Conservation (phyloP, 2,329 filamentous ascomycete genomes). For the Aureobasidium namibiae region DNA sequence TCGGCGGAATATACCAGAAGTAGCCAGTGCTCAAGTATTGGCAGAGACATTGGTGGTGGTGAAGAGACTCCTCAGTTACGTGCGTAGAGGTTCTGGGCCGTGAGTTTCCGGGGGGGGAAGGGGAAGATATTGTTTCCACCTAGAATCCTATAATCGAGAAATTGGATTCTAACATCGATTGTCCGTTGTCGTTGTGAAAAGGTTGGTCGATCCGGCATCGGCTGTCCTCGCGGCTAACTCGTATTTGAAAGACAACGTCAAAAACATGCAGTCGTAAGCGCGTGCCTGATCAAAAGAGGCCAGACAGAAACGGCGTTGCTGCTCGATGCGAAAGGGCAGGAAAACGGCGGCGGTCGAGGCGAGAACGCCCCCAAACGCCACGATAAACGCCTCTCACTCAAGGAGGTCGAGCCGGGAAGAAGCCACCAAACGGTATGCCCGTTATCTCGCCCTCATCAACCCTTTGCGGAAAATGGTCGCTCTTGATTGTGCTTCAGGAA, state of each 20-base stretch:
- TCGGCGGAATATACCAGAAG: neutral
- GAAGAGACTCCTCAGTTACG: neutral
- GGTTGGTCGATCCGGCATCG: neutral
- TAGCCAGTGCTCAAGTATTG: neutral
- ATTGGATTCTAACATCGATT: neutral
- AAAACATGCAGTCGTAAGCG: neutral
- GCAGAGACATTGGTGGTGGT: neutral
- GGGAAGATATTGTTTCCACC: neutral
- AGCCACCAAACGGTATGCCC: neutral
- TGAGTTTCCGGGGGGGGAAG: neutral
- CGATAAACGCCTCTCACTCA: neutral
- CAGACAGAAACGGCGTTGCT: slow-evolving; percentile 1
- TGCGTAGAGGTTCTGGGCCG: neutral
- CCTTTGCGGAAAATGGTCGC: neutral
- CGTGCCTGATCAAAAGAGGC: neutral
- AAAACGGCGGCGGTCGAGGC: neutral
- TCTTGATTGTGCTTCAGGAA: neutral
- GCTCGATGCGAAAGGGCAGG: neutral
- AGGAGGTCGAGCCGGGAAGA: neutral
- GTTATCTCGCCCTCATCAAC: neutral
- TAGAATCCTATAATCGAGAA: neutral
- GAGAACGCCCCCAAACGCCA: neutral
- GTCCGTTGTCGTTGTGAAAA: neutral
- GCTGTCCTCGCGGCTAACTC: neutral
- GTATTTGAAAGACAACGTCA: neutral